These are phyloP conservation scores for Solanum chiquidenum DNA, from an alignment of 257 asterid genomes.

Conservation along the genomic window DNA sequence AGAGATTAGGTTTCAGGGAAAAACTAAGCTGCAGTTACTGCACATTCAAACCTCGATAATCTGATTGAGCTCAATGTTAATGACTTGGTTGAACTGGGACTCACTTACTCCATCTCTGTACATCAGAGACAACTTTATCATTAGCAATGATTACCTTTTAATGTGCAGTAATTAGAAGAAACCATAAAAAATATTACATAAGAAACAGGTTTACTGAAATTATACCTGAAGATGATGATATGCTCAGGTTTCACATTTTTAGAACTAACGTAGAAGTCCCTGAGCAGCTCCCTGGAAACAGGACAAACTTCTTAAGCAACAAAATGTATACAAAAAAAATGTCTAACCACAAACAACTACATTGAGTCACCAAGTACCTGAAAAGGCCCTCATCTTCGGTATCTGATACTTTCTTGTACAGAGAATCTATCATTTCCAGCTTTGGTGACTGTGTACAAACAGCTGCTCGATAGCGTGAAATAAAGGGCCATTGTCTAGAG, in stretches of 20 bases:
- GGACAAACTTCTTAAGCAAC: neutral
- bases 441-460: conserved; percentile 63
- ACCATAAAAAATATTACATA: neutral
- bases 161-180: neutral
- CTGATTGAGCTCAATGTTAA: conserved; percentile 58
- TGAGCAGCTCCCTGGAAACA: conserved; percentile 41
- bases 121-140: neutral
- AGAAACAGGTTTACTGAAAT: neutral
- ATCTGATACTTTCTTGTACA: conserved; percentile 29
- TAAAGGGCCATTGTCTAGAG: conserved; percentile 61
- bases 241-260: conserved; percentile 34
- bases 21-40: neutral
- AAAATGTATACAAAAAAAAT: neutral
- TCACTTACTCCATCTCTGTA: conserved; percentile 72
- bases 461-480: conserved; percentile 56
- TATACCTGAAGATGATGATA: conserved; percentile 60
- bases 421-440: conserved; percentile 51
- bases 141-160: neutral
- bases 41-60: conserved; percentile 38
- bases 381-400: conserved; percentile 43
- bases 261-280: conserved; percentile 38
- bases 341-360: neutral
- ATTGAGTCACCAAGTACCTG: conserved; percentile 24
- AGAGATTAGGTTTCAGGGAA: neutral
- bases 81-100: conserved; percentile 64